Evolutionary conservation across 768 basidiomycete genomes (phyloP), one percentile per base, ranked within the genome.

Genomic region (Podaxis sp.): DNA sequence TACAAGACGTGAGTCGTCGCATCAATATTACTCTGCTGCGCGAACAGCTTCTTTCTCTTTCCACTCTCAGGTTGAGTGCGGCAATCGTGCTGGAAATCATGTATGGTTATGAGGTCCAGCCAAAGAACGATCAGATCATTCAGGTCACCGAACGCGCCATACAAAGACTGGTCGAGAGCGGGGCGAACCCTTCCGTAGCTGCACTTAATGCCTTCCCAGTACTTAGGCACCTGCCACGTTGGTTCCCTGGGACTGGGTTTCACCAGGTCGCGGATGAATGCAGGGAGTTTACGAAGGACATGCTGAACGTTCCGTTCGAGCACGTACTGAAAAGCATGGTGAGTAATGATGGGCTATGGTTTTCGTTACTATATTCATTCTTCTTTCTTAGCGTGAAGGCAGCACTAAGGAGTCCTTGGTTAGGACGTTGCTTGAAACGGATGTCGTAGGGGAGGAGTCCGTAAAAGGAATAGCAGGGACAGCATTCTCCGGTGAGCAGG

Each of bases 211-310:
- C 66, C 11, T 54, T 76, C 17, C 73, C 72, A 15, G 59, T 69
- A n/a, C 65, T 75, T 12, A 64, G 65, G 5, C 62, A 69, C 54
- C 53, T 75, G 11, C 73, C 74, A 5, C 57, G 61, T 19, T 75
- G 74, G 74, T 70, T 75, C 55, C 74, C 75, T 4, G 75, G 74
- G 2, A 68, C 74, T 15, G 66, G 66, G 1, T 75, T 72, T 64
- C 65, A 71, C 33, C 53, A 52, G 9, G 59, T 64, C n/a, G 68
- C 65, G 5, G 53, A 61, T 43, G 62, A 68, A 38, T 57, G 57
- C 5, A 56, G 47, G 33, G 57, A 65, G 24, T 41, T 65, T 47
- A 66, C 65, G 1, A 43, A 63, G 9, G 57, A 67, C 11, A 65
- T 73, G 64, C 58, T 54, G 25, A 64, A 70, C 51, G 55, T 66